Conservation (phyloP, 2,329 filamentous ascomycete genomes). For the Exophiala sp. region DNA sequence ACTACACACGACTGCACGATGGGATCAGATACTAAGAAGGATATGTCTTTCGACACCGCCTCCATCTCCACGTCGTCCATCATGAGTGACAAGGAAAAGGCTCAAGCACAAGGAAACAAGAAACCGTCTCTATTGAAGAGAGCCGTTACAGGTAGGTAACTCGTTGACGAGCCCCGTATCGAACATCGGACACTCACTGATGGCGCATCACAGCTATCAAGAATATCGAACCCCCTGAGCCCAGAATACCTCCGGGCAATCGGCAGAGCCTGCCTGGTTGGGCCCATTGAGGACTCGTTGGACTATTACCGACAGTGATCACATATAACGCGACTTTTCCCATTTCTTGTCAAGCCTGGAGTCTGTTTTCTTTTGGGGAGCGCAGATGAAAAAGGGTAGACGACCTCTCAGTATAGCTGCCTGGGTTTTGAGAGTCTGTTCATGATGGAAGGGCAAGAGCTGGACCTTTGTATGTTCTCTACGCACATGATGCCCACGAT, state of each 20-base stretch:
- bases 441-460: too few relatives aligned
- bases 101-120: slow-evolving; percentile 6
- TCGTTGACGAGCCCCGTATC: too few relatives aligned
- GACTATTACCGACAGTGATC: too few relatives aligned
- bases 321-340: too few relatives aligned
- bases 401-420: too few relatives aligned
- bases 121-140: slow-evolving; percentile 11
- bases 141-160: slow-evolving; percentile 9
- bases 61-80: slow-evolving; percentile 15
- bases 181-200: neutral
- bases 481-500: too few relatives aligned
- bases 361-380: too few relatives aligned
- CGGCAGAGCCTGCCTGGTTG: slow-evolving; percentile 8
- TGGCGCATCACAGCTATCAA: slow-evolving; percentile 9
- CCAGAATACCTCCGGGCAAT: slow-evolving; percentile 13
- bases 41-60: slow-evolving; percentile 10
- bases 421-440: too few relatives aligned
- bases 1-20: neutral
- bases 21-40: slow-evolving; percentile 9
- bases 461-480: too few relatives aligned
- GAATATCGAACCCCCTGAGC: slow-evolving; percentile 18
- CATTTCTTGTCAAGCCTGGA: too few relatives aligned
- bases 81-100: slow-evolving; percentile 15
- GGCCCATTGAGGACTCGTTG: slow-evolving; percentile 1
- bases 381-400: too few relatives aligned